Evolutionary conservation across 2,329 filamentous ascomycete species (phyloP).

Genomic region (Stagonosporopsis chrysanthemi): DNA sequence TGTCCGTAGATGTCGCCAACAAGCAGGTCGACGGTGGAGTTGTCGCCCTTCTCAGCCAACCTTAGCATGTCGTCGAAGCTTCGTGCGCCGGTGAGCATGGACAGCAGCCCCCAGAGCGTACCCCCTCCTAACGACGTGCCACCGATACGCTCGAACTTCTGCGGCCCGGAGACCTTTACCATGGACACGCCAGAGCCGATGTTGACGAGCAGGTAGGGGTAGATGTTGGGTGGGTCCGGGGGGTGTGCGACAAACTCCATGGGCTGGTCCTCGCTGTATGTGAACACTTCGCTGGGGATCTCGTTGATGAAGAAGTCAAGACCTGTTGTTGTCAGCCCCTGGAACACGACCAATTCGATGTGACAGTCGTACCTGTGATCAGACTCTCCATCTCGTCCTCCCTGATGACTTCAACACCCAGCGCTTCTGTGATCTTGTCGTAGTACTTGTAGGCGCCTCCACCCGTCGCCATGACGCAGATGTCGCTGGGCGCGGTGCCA

Average conservation of each 20-base stretch:
- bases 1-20: constrained; percentile 98
- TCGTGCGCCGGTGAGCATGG: constrained; percentile 87
- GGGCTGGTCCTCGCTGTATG: constrained; percentile 81
- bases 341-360: not conserved
- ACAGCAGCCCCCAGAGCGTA: constrained; percentile 96
- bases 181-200: constrained; percentile 97
- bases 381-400: constrained; percentile 99
- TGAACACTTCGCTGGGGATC: constrained; percentile 96
- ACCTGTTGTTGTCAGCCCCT: constrained; percentile 58
- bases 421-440: constrained; percentile 81
- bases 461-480: constrained; percentile 95
- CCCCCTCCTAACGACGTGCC: constrained; percentile 94
- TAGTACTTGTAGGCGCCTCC: constrained; percentile 98
- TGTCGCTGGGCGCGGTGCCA: constrained; percentile 72
- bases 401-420: constrained; percentile 86
- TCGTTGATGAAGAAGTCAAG: constrained; percentile 99
- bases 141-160: constrained; percentile 87
- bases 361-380: constrained; percentile 74
- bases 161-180: constrained; percentile 92
- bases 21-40: constrained; percentile 91
- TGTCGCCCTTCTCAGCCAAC: constrained; percentile 90
- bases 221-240: constrained; percentile 71
- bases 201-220: constrained; percentile 97
- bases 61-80: constrained; percentile 98
- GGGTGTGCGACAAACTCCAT: constrained; percentile 85